phyloP scores from a whole-genome alignment of 2,329 filamentous ascomycete species.

The Chalaropsis ovoidea region DNA sequence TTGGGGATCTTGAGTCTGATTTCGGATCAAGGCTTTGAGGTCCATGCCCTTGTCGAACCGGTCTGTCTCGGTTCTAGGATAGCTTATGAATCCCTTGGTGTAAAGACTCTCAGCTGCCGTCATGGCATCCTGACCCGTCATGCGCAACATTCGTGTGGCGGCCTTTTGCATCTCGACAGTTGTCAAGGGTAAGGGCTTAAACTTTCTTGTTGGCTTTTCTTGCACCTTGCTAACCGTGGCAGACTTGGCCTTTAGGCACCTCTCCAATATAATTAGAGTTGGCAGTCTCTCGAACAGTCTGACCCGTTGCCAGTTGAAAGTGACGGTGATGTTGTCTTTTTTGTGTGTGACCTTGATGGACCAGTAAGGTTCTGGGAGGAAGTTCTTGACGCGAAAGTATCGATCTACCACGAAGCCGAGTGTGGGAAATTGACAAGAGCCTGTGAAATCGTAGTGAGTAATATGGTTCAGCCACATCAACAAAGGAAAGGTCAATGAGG shows the following conservation, averaged over 20 bases:
- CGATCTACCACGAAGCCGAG: slow-evolving; percentile 94
- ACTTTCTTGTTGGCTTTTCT: slow-evolving; percentile 86
- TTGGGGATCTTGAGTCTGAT: slow-evolving; percentile 62
- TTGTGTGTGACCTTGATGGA: slow-evolving; percentile 73
- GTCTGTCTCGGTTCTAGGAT: slow-evolving; percentile 93
- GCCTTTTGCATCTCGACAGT: slow-evolving; percentile 96
- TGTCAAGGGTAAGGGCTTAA: slow-evolving; percentile 84
- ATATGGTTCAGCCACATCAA: neutral
- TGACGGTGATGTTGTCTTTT: slow-evolving; percentile 66
- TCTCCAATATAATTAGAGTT: slow-evolving; percentile 72
- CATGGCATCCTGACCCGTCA: slow-evolving; percentile 89
- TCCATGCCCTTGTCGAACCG: slow-evolving; percentile 88
- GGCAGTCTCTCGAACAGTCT: slow-evolving; percentile 81
- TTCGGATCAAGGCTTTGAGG: slow-evolving; percentile 65
- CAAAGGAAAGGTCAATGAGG: neutral
- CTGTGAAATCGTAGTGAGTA: slow-evolving; percentile 34
- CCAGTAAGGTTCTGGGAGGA: slow-evolving; percentile 89
- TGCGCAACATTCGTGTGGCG: slow-evolving; percentile 76
- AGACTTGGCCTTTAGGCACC: slow-evolving; percentile 63
- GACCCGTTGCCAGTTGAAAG: slow-evolving; percentile 72
- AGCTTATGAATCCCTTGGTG: slow-evolving; percentile 92
- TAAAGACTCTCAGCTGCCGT: slow-evolving; percentile 76
- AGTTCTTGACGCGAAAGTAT: slow-evolving; percentile 88
- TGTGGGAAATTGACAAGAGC: slow-evolving; percentile 92
- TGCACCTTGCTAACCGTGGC: slow-evolving; percentile 77